Percentiles rank a stretch among this genome's conserved stretches.
Conservation (phyloP, 805 yeast species). For the Lachancea quebecensis region DNA sequence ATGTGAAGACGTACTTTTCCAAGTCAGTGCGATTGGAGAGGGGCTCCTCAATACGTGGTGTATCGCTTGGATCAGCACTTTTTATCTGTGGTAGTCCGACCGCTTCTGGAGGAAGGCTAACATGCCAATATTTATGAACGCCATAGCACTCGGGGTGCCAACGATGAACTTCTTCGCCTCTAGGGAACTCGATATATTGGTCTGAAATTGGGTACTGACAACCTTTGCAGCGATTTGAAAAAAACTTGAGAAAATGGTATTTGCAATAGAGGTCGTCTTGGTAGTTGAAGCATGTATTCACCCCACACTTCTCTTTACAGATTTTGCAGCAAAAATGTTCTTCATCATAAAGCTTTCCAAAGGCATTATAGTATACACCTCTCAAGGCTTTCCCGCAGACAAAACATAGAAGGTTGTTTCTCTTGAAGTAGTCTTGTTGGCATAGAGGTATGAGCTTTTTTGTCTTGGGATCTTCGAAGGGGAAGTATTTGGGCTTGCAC, state of each 20-base stretch:
- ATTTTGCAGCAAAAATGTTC: slow-evolving; percentile 92
- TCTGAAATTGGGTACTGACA: slow-evolving; percentile 86
- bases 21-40: slow-evolving; percentile 43
- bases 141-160: slow-evolving; percentile 99
- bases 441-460: slow-evolving; percentile 60
- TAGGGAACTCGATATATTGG: slow-evolving; percentile 85
- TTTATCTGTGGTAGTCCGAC: slow-evolving; percentile 39
- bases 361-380: slow-evolving; percentile 90
- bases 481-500: slow-evolving; percentile 85
- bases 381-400: slow-evolving; percentile 80
- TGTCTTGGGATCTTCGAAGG: slow-evolving; percentile 46
- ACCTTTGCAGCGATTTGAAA: slow-evolving; percentile 89
- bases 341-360: slow-evolving; percentile 85
- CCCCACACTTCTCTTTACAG: slow-evolving; percentile 79
- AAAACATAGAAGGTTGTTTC: slow-evolving; percentile 78
- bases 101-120: slow-evolving; percentile 57
- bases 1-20: slow-evolving; percentile 51
- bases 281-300: slow-evolving; percentile 88
- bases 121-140: slow-evolving; percentile 96
- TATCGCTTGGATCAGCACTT: slow-evolving; percentile 12
- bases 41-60: slow-evolving; percentile 17
- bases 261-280: slow-evolving; percentile 80
- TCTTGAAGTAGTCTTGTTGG: slow-evolving; percentile 85
- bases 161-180: slow-evolving; percentile 87
- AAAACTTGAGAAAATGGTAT: slow-evolving; percentile 78